Evolutionary conservation across 371 early-diverging fungal species (phyloP).

Genomic region (Fennellomyces sp.): DNA sequence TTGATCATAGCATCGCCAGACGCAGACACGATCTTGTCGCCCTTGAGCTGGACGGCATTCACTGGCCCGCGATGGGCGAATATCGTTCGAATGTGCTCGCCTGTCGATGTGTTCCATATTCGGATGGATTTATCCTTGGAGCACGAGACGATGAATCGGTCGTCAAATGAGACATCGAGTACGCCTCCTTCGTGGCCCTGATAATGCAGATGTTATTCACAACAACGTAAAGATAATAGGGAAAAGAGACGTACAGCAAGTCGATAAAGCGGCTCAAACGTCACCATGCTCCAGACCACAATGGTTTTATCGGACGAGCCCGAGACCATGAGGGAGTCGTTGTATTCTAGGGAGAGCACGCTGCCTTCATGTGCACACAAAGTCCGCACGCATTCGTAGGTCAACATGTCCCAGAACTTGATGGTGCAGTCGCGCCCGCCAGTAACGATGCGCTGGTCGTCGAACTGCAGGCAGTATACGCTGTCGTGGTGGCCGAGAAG

Average conservation of each 20-base stretch:
- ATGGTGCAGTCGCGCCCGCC: constrained; percentile 94
- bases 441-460: constrained; percentile 79
- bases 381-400: constrained; percentile 63
- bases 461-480: constrained; percentile 95
- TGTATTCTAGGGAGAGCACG: constrained; percentile 89
- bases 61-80: constrained; percentile 88
- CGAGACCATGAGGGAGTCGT: constrained; percentile 79
- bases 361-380: constrained; percentile 88
- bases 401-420: constrained; percentile 77
- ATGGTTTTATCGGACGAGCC: constrained; percentile 92
- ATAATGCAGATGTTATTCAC: constrained; percentile 3
- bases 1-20: constrained; percentile 88
- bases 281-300: constrained; percentile 84
- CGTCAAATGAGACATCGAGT: constrained; percentile 79
- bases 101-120: constrained; percentile 77
- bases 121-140: constrained; percentile 93
- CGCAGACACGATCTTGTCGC: constrained; percentile 78
- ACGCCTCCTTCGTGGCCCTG: constrained; percentile 80
- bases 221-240: not conserved
- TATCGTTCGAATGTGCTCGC: constrained; percentile 65
- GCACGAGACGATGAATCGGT: constrained; percentile 80
- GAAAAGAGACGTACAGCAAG: constrained; percentile 32
- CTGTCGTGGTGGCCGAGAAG: constrained; percentile 88
- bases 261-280: constrained; percentile 41
- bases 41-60: constrained; percentile 82